phyloP scores from a whole-genome alignment of 192 early-diverging fungal species.

The Fimicolochytrium jonesii region DNA sequence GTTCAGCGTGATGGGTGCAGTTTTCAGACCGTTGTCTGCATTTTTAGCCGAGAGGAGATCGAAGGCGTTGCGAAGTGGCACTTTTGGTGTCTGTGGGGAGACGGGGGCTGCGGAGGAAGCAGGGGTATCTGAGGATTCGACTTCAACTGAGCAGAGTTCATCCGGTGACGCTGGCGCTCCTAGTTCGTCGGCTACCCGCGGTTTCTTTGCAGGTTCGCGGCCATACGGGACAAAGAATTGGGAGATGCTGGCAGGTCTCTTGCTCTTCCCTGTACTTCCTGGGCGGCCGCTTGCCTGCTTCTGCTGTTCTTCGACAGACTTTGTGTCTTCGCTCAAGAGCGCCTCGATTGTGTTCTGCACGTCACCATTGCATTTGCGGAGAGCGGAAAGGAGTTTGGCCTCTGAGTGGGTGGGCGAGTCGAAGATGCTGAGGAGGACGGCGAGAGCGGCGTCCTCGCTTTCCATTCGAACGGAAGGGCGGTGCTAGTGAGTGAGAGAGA shows the following conservation, averaged over 20 bases:
- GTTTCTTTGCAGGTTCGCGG: no score
- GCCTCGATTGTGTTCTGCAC: not conserved
- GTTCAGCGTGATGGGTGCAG: constrained; percentile 21
- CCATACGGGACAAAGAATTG: not conserved
- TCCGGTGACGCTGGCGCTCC: not conserved
- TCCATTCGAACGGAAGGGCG: no score
- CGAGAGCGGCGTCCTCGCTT: not conserved
- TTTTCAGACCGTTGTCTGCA: not conserved
- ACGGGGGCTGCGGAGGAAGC: not conserved
- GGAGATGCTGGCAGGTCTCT: not conserved
- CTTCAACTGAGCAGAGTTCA: not conserved
- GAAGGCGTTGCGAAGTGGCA: constrained; percentile 1
- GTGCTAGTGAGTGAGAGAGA: no score
- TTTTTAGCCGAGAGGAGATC: not conserved
- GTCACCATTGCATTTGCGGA: not conserved
- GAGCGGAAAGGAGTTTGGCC: not conserved
- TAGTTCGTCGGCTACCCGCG: not conserved
- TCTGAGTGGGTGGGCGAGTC: not conserved
- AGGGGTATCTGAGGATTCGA: not conserved
- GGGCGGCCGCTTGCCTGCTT: not conserved
- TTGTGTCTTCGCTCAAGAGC: no score
- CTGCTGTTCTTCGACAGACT: no score
- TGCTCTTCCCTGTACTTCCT: not conserved
- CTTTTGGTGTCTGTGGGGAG: constrained; percentile 1
- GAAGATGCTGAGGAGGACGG: constrained; percentile 4